Evolutionary conservation across 495 filamentous ascomycete species (phyloP).

Genomic region (Aspergillus wentii): DNA sequence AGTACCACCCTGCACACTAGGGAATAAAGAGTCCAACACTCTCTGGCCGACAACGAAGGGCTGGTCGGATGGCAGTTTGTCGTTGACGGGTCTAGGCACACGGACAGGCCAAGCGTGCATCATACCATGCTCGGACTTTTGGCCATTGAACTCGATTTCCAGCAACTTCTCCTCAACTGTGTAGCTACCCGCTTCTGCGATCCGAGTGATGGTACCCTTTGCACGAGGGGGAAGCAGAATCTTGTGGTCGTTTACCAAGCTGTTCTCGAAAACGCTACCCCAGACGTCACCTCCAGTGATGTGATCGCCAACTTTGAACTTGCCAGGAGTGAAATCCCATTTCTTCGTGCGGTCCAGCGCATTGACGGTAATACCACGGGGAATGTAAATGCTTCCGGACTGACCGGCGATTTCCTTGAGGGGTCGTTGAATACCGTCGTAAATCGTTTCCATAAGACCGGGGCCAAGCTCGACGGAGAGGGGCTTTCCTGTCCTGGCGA

Average conservation of each 20-base stretch:
- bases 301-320: conserved; percentile 89
- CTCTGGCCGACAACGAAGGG: conserved; percentile 96
- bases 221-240: conserved; percentile 91
- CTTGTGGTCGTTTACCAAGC: conserved; percentile 89
- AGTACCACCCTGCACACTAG: conserved; percentile 93
- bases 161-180: conserved; percentile 92
- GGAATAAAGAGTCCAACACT: conserved; percentile 96
- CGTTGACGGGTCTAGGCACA: conserved; percentile 83
- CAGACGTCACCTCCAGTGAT: conserved; percentile 95
- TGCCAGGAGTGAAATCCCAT: conserved; percentile 88
- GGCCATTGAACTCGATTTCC: conserved; percentile 95
- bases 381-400: conserved; percentile 90
- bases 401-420: conserved; percentile 74
- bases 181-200: conserved; percentile 84
- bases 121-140: conserved; percentile 88
- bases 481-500: conserved; percentile 84
- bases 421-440: conserved; percentile 97
- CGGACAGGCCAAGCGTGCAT: conserved; percentile 99
- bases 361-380: conserved; percentile 86
- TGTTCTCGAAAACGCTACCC: conserved; percentile 94
- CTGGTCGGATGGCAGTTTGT: conserved; percentile 80
- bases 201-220: conserved; percentile 83
- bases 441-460: conserved; percentile 97
- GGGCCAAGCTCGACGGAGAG: conserved; percentile 95
- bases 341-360: conserved; percentile 82